Conservation (phyloP, 192 early-diverging fungal genomes). For the Dissophora ornata region DNA sequence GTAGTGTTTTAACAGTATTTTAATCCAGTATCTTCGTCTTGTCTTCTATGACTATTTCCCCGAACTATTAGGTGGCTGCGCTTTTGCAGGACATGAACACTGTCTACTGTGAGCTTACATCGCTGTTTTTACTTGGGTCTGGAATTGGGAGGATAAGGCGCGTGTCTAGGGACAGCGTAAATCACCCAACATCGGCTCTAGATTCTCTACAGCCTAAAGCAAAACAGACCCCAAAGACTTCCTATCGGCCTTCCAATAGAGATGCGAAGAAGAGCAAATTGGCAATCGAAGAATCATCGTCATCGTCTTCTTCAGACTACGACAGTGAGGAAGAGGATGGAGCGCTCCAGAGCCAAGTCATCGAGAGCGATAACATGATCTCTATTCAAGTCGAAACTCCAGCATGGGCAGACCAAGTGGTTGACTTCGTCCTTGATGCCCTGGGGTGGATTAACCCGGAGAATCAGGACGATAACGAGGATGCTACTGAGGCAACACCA, state of each 20-base stretch:
- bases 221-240: constrained; percentile 9
- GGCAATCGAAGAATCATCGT: background rate
- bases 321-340: constrained; percentile 33
- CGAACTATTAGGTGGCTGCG: constrained; percentile 67
- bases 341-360: background rate
- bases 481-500: background rate
- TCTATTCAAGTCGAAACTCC: constrained; percentile 35
- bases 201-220: constrained; percentile 6
- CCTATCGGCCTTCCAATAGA: constrained; percentile 37
- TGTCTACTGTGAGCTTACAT: constrained; percentile 72
- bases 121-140: constrained; percentile 63
- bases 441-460: constrained; percentile 57
- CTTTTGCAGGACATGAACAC: constrained; percentile 77
- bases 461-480: constrained; percentile 4
- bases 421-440: constrained; percentile 65
- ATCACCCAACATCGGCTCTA: background rate
- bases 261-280: constrained; percentile 22
- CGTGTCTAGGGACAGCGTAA: constrained; percentile 17
- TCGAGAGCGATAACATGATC: constrained; percentile 10
- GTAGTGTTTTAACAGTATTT: no score
- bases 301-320: constrained; percentile 25
- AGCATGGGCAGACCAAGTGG: constrained; percentile 63
- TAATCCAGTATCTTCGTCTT: no score
- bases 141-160: constrained; percentile 43
- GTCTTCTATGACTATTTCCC: no score